Conservation (phyloP, 495 filamentous ascomycete species). For the Friedmanniomyces simplex region DNA sequence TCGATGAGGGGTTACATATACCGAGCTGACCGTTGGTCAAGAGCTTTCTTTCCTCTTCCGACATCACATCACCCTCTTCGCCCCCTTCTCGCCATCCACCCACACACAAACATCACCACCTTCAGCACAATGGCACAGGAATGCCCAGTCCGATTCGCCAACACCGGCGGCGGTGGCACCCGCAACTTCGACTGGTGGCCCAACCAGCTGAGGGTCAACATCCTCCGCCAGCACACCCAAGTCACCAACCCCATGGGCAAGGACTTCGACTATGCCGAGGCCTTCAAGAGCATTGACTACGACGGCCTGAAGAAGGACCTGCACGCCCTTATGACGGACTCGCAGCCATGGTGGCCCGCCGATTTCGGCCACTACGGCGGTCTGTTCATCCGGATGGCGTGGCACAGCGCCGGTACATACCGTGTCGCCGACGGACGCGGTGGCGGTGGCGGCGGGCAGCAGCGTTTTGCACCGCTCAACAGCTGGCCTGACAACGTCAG, state of each 20-base stretch:
- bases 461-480: conserved; percentile 68
- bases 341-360: conserved; percentile 66
- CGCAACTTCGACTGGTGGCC: conserved; percentile 46
- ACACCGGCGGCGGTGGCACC: conserved; percentile 8
- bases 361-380: conserved; percentile 71
- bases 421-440: conserved; percentile 61
- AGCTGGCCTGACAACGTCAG: conserved; percentile 69
- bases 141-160: background rate
- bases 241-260: conserved; percentile 48
- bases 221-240: conserved; percentile 58
- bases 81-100: background rate
- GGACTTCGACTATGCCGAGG: conserved; percentile 57
- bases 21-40: background rate
- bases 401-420: conserved; percentile 68
- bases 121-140: conserved; percentile 1
- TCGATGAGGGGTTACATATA: background rate
- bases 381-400: conserved; percentile 66
- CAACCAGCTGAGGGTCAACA: conserved; percentile 49
- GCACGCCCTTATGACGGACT: conserved; percentile 56
- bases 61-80: background rate
- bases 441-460: conserved; percentile 59
- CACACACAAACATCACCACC: background rate
- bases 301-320: conserved; percentile 61
- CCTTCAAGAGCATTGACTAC: conserved; percentile 63
- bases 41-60: background rate